Base-by-base conservation (phyloP, 805 yeast species). In the Myxozyma vanderwaltii region DNA sequence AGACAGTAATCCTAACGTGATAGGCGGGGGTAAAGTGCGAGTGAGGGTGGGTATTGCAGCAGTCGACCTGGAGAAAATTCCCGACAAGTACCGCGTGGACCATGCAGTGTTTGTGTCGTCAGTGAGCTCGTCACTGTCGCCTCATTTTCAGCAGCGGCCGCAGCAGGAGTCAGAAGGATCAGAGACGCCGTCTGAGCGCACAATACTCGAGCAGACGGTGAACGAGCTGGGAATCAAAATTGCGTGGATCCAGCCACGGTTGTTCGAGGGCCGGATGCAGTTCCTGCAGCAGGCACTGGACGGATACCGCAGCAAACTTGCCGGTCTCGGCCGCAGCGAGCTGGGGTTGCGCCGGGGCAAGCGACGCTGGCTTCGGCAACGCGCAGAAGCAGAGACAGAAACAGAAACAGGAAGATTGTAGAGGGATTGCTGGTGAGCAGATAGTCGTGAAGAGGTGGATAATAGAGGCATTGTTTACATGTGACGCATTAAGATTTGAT, bases 161-260 rank as follows among this genome's bases (percentile, higher is more conserved):
- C 38, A 10, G 17, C 36, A 33, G 10, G 23, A 23, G 33, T 51
- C n/a, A 15, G 39, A 40, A 12, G 26, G 15, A 8, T 15, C 36
- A 29, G 17, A 13, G 12, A 26, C 35, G 39, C 19, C 38, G 5
- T 7, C 24, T 2, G 35, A 21, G 48, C 54, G 55, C 12, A 5
- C n/a, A 1, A 17, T n/a, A 15, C 6, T 50, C 21, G 56, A 59
- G 36, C 31, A 51, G 38, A 47, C 44, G 17, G 40, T 61, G 33
- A 61, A 61, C 43, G 62, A 61, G 45, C 41, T 61, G 24, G 64
- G 58, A 21, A 54, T 61, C 51, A 61, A 54, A 49, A 48, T 61
- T 46, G 63, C 64, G 23, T 61, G 64, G 63, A 39, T 58, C 39
- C 64, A 61, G 47, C 64, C 64, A 23, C 55, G 59, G 19, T 1